Evolutionary conservation across 164 flowering plant genomes (phyloP).

Genomic region (Liriodendron chinense): DNA sequence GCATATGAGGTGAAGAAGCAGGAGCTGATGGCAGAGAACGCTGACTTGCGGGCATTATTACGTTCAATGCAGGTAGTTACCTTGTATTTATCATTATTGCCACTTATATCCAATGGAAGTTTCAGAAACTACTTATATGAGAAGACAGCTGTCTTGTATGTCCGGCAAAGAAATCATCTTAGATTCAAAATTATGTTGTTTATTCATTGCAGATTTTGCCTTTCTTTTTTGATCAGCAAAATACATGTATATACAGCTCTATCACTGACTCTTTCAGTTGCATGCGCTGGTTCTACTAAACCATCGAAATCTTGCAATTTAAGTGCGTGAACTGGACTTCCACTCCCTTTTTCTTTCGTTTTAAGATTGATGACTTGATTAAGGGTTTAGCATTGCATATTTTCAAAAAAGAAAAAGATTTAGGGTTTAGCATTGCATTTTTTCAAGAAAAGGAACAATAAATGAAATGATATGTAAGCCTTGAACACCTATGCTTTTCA

Average conservation of each 20-base stretch:
- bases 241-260: not conserved
- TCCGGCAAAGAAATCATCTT: not conserved
- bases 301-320: not conserved
- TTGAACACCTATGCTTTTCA: not conserved
- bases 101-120: not conserved
- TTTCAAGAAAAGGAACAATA: not conserved
- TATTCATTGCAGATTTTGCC: not conserved
- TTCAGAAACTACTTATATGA: not conserved
- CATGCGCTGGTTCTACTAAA: not conserved
- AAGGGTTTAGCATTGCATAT: not conserved
- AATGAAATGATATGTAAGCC: not conserved
- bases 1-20: constrained; percentile 92
- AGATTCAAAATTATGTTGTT: not conserved
- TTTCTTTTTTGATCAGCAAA: not conserved
- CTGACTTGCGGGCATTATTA: constrained; percentile 79
- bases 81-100: not conserved
- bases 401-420: not conserved
- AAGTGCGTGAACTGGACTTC: not conserved
- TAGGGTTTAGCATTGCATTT: not conserved
- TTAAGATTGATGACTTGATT: not conserved
- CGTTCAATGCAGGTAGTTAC: constrained; percentile 86
- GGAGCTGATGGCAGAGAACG: constrained; percentile 87
- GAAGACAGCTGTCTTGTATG: not conserved
- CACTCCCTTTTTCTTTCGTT: not conserved
- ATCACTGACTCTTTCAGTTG: not conserved